phyloP scores from a whole-genome alignment of 2,329 filamentous ascomycete species.

The Bipolaris victoriae region DNA sequence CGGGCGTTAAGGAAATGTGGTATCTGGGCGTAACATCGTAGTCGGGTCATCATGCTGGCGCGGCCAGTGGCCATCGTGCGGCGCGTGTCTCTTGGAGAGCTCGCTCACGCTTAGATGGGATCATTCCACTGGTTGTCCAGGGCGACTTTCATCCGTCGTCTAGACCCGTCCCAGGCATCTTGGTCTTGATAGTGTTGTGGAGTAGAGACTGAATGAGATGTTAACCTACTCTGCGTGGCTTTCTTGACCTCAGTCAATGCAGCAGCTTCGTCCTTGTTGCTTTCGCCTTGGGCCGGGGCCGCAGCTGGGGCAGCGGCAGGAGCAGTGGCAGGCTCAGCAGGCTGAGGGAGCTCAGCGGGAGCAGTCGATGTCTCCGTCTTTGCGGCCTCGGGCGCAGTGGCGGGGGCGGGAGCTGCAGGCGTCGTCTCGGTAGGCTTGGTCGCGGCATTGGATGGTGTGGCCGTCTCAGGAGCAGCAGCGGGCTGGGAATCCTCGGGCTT shows the following conservation, averaged over 20 bases:
- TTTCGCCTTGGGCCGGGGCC: conserved; percentile 24
- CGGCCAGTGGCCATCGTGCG: neutral
- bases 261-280: conserved; percentile 38
- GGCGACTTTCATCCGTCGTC: conserved; percentile 30
- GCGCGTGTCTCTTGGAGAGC: neutral
- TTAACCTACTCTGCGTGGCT: conserved; percentile 44
- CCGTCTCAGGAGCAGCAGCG: conserved; percentile 33
- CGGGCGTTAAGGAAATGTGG: neutral
- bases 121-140: conserved; percentile 19
- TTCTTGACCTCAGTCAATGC: conserved; percentile 42
- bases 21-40: conserved; percentile 8
- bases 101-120: conserved; percentile 11
- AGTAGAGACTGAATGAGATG: conserved; percentile 18
- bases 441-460: conserved; percentile 27
- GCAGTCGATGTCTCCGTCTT: conserved; percentile 19
- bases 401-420: conserved; percentile 40
- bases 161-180: conserved; percentile 25
- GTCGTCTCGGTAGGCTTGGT: conserved; percentile 44
- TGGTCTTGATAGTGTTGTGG: conserved; percentile 12
- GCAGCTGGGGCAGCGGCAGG: conserved; percentile 30
- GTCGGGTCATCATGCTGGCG: neutral
- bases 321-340: conserved; percentile 9
- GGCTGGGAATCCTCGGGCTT: conserved; percentile 32
- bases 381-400: conserved; percentile 26
- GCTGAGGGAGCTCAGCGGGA: conserved; percentile 21